These are phyloP conservation scores for Carpinus viminea DNA, from an alignment of 306 rosid species.

Conservation along the genomic window DNA sequence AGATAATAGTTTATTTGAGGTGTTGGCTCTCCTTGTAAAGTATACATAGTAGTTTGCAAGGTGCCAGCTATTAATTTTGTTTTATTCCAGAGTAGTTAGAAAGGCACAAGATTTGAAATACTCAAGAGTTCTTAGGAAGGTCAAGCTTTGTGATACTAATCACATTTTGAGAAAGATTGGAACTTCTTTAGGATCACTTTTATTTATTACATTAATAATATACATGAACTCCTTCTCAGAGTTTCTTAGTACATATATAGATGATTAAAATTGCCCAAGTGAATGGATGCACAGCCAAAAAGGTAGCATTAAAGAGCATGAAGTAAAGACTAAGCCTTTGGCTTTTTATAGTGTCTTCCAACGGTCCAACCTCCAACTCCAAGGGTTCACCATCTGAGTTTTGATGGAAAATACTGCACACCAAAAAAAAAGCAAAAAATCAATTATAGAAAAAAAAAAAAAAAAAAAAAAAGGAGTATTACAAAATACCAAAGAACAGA, in stretches of 20 bases:
- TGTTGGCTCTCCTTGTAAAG: neutral
- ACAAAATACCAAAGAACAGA: neutral
- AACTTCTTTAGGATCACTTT: neutral
- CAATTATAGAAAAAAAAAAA: neutral
- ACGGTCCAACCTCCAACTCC: neutral
- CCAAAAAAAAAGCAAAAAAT: no score
- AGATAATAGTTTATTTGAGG: no score
- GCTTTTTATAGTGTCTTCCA: neutral
- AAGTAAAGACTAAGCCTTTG: neutral
- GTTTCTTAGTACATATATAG: neutral
- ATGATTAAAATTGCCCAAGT: neutral
- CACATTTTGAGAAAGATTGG: no score
- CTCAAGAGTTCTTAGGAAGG: no score
- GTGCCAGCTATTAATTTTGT: no score
- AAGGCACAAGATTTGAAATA: no score
- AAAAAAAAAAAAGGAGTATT: neutral
- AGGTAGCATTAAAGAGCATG: neutral
- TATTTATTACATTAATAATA: neutral
- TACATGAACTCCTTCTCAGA: neutral
- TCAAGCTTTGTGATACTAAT: no score
- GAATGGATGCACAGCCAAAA: neutral
- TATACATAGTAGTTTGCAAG: no score
- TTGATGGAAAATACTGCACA: constrained; percentile 8
- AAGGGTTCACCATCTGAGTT: neutral
- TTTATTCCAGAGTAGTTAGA: no score